phyloP scores from a whole-genome alignment of 306 rosid species.

The Sophora flavescens region DNA sequence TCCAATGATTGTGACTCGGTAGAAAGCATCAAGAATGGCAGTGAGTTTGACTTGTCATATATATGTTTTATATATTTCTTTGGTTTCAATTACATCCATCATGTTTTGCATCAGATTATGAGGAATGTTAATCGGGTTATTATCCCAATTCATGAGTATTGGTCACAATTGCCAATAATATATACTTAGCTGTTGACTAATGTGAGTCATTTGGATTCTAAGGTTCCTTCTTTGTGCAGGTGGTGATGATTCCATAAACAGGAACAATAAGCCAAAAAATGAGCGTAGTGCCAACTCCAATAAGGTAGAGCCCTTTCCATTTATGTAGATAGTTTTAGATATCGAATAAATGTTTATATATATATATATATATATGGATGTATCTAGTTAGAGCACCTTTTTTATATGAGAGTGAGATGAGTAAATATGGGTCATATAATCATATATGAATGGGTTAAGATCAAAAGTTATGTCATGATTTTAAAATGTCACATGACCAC shows the following conservation, averaged over 20 bases:
- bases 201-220: neutral
- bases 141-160: neutral
- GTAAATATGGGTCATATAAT: too few species aligned
- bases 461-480: too few species aligned
- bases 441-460: too few species aligned
- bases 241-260: slow-evolving; percentile 27
- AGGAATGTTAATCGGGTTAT: neutral
- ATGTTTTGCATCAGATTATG: neutral
- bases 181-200: neutral
- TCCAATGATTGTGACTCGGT: slow-evolving; percentile 9
- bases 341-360: too few species aligned
- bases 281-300: slow-evolving; percentile 3
- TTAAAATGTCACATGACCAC: too few species aligned
- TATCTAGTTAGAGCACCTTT: too few species aligned
- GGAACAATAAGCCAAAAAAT: neutral
- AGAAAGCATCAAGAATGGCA: slow-evolving; percentile 25
- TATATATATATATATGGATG: too few species aligned
- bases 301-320: slow-evolving; percentile 45
- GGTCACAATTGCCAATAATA: neutral
- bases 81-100: neutral
- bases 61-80: neutral
- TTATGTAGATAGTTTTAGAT: neutral
- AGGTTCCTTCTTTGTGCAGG: slow-evolving; percentile 37
- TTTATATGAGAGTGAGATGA: too few species aligned
- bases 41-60: slow-evolving; percentile 25